Conservation (phyloP, 83 land plant genomes). For the Picea abies region DNA sequence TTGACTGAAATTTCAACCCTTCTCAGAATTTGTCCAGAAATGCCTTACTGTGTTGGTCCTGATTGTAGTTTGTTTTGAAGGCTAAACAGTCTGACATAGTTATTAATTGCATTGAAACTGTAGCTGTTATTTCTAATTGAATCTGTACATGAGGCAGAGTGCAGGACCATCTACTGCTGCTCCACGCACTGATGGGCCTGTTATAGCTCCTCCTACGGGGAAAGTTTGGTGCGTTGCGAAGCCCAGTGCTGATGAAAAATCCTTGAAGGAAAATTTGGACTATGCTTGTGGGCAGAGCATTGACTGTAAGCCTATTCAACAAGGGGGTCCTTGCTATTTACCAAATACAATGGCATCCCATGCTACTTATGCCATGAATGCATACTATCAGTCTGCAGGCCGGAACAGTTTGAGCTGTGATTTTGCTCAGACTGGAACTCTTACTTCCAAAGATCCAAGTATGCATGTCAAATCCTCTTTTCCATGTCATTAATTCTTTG, state of each 20-base stretch:
- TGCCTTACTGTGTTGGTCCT: background rate
- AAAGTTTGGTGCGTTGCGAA: constrained; percentile 65
- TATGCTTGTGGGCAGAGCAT: constrained; percentile 67
- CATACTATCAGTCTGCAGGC: constrained; percentile 50
- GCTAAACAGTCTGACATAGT: background rate
- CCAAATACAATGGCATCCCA: constrained; percentile 64
- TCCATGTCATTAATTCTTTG: background rate
- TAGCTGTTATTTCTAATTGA: background rate
- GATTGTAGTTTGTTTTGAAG: background rate
- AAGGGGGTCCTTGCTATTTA: constrained; percentile 59
- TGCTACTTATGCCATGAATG: constrained; percentile 76
- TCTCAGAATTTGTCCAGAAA: too few relatives aligned
- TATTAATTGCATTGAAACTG: background rate
- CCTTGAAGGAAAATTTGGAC: constrained; percentile 54
- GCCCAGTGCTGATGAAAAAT: constrained; percentile 34
- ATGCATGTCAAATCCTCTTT: constrained; percentile 10
- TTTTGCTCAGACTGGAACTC: constrained; percentile 54
- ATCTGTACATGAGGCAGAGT: constrained; percentile 4
- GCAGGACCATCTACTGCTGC: background rate
- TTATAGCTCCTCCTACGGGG: constrained; percentile 22
- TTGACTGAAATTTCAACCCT: too few relatives aligned
- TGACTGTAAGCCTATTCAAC: constrained; percentile 67
- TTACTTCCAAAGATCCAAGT: constrained; percentile 61
- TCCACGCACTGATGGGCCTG: background rate
- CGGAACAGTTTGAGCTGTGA: constrained; percentile 65